phyloP scores from a whole-genome alignment of 139 green algal genomes.

The Picochlorum costavermella region DNA sequence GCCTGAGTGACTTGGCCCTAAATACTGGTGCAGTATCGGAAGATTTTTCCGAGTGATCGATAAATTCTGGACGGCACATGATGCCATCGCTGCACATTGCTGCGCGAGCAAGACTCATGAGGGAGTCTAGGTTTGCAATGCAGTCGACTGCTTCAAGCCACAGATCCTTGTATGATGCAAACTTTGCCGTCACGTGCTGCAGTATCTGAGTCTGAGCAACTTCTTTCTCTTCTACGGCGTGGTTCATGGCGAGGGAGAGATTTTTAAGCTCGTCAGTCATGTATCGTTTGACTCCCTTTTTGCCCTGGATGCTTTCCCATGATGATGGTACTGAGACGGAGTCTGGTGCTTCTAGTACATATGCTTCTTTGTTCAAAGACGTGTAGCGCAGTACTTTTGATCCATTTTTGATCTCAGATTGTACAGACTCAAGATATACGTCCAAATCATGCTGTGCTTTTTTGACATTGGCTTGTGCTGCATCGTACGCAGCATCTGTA shows the following conservation, averaged over 20 bases:
- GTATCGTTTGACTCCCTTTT: slow-evolving; percentile 76
- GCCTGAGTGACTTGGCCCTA: slow-evolving; percentile 48
- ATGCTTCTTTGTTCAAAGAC: slow-evolving; percentile 75
- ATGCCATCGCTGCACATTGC: slow-evolving; percentile 31
- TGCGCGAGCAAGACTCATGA: slow-evolving; percentile 71
- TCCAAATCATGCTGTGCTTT: slow-evolving; percentile 46
- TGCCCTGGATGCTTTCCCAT: slow-evolving; percentile 48
- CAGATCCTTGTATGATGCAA: slow-evolving; percentile 39
- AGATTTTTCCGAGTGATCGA: slow-evolving; percentile 13
- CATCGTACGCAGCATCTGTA: slow-evolving; percentile 67
- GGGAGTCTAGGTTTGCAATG: slow-evolving; percentile 73
- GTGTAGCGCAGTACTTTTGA: slow-evolving; percentile 48
- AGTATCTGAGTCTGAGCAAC: slow-evolving; percentile 33
- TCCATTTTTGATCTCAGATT: not conserved
- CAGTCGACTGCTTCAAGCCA: slow-evolving; percentile 68
- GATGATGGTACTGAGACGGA: slow-evolving; percentile 21
- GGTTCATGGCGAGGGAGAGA: slow-evolving; percentile 57
- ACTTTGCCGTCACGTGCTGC: slow-evolving; percentile 46
- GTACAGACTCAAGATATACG: slow-evolving; percentile 42
- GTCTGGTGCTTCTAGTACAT: slow-evolving; percentile 85
- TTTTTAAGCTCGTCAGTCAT: slow-evolving; percentile 35
- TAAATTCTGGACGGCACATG: slow-evolving; percentile 53
- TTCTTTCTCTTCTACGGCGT: slow-evolving; percentile 34
- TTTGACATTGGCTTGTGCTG: slow-evolving; percentile 33
- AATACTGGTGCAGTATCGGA: slow-evolving; percentile 35